Conservation (phyloP, 75 land plant genomes). For the Adiantum capillusveneris region DNA sequence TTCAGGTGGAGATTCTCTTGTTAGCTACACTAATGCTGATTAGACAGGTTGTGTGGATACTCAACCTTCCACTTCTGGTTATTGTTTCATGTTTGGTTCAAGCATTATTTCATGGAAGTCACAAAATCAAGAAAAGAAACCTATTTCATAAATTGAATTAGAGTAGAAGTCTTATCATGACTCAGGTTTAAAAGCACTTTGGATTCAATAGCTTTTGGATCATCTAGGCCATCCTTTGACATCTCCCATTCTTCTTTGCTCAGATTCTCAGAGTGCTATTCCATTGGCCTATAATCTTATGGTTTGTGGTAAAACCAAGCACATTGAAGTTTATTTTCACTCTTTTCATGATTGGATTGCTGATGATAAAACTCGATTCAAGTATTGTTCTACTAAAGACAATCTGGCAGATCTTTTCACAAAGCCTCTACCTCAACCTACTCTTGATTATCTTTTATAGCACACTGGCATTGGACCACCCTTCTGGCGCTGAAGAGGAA, state of each 20-base stretch:
- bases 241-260: slow-evolving; percentile 1
- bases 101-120: slow-evolving; percentile 22
- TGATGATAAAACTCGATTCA: too few relatives aligned
- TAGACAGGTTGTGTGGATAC: slow-evolving; percentile 17
- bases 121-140: slow-evolving; percentile 11
- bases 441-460: too few relatives aligned
- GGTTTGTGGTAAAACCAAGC: slow-evolving; percentile 1
- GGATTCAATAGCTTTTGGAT: slow-evolving; percentile 12
- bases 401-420: too few relatives aligned
- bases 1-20: neutral
- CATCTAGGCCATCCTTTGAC: slow-evolving; percentile 3
- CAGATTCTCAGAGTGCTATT: slow-evolving; percentile 2
- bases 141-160: slow-evolving; percentile 8
- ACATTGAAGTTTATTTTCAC: slow-evolving; percentile 2
- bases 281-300: slow-evolving; percentile 3
- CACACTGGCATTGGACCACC: too few relatives aligned
- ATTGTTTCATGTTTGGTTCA: slow-evolving; percentile 13
- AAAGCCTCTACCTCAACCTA: too few relatives aligned
- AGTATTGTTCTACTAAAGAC: too few relatives aligned
- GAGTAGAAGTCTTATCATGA: slow-evolving; percentile 7
- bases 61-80: slow-evolving; percentile 18
- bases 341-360: neutral
- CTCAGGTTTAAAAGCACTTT: slow-evolving; percentile 16
- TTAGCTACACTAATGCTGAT: slow-evolving; percentile 20
- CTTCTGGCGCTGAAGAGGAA: too few relatives aligned